Base-by-base conservation (phyloP, 805 yeast species). In the Ogataea glucozyma region DNA sequence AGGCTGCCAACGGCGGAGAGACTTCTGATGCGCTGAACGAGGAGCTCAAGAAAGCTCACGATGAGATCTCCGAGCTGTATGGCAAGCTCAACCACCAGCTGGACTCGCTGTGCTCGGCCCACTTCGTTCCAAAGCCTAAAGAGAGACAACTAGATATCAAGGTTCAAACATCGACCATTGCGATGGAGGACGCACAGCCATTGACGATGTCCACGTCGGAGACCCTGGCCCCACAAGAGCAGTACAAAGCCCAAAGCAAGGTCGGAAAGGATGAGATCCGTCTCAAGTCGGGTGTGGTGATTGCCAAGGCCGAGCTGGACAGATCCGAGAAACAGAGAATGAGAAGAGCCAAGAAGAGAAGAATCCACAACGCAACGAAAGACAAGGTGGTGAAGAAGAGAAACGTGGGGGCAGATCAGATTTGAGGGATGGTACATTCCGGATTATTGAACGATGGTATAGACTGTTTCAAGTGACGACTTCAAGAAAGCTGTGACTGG, bases 111-210 rank as follows among this genome's bases (percentile, higher is more conserved):
- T 81, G 95, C 38, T 89, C 97, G n/a, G 95, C 97, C 50, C 95
- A 89, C 62, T 93, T 85, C 69, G 77, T 89, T 47, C 99, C 99
- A 39, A 87, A 85, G 64, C 96, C 96, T 13, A 80, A 86, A 27
- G 83, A 86, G 62, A 85, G 87, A 54, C 68, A 83, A 17, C 69
- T 91, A 48, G 89, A 86, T 44, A 82, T 93, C 58, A 88, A 85
- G 61, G 88, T 89, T 27, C 85, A 90, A 43, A 74, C 86, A 0
- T 83, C 96, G 4, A 76, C 96, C 2, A 83, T 93, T 38, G 60
- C 83, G 2, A 87, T 91, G 96, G 99, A 91, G 67, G 98, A 93
- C 59, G 93, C 97, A 1, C 97, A 89, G 67, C 99, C 99, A 38
- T 72, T 88, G 44, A 82, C 89, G 26, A 73, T 86, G 68, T 79